Evolutionary conservation across 2,329 filamentous ascomycete species (phyloP), one percentile per base, ranked within the genome.

Genomic region (Fusarium napiforme): DNA sequence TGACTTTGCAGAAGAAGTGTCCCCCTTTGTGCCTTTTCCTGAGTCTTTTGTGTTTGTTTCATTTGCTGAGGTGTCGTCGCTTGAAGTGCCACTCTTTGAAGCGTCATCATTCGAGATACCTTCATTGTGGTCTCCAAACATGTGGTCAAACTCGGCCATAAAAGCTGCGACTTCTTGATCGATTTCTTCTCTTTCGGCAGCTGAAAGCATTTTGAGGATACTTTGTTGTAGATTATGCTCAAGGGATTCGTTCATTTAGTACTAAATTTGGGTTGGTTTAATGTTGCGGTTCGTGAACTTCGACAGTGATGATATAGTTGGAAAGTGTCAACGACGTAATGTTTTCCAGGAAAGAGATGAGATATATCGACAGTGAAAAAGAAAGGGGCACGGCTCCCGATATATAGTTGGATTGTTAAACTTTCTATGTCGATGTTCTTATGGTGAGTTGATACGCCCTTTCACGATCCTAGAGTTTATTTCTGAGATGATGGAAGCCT

Each of bases 131-230:
- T 16, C 9, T 7, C 16, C 34, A 40, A 67, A 67, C 23, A 40
- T 34, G 47, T 61, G 58, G n/a, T 23, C 40, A 16, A 39, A 45
- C 8, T 42, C 37, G 9, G 47, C 6, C 32, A 67, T 50, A 4
- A 67, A 16, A 5, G 45, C n/a, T 7, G 19, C 26, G 9, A 60
- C n/a, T 21, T 59, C 45, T n/a, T 42, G 32, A 9, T 66, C 39
- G 5, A 60, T 60, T 16, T n/a, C 32, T 23, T 49, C 26, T 45
- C 10, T 21, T 26, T 67, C 43, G 2, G 37, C 14, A 16, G 30
- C 19, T 19, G 43, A 46, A 6, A 50, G 19, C 62, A 46, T 60
- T 15, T 12, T 52, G 10, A 23, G 18, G 28, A 26, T 9, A 15
- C 4, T 37, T 19, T 37, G 6, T 11, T 4, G 23, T 15, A 26